These are phyloP conservation scores for Trichoderma breve DNA, from an alignment of 2,329 filamentous ascomycete species.

Conservation along the genomic window DNA sequence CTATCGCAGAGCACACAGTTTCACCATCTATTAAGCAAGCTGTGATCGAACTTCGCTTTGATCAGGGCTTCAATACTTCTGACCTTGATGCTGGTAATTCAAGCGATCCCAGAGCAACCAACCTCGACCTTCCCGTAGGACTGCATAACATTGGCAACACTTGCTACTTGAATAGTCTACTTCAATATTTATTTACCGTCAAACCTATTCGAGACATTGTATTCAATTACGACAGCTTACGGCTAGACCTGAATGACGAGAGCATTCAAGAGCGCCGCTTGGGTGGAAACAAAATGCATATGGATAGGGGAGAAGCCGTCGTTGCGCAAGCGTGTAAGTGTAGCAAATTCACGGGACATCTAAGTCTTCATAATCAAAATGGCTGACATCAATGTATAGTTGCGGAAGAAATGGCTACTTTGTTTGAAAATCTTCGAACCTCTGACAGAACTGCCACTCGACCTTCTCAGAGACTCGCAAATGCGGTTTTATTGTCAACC, in stretches of 20 bases:
- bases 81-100: background rate
- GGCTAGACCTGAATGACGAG: slow-evolving; percentile 64
- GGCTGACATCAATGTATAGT: slow-evolving; percentile 48
- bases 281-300: slow-evolving; percentile 59
- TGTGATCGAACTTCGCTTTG: slow-evolving; percentile 27
- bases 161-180: slow-evolving; percentile 93
- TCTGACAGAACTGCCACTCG: slow-evolving; percentile 61
- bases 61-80: slow-evolving; percentile 17
- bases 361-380: background rate
- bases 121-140: slow-evolving; percentile 71
- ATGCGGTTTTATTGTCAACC: slow-evolving; percentile 67
- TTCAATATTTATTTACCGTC: slow-evolving; percentile 93
- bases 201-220: slow-evolving; percentile 78
- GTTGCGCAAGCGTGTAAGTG: slow-evolving; percentile 71
- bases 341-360: background rate
- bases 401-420: slow-evolving; percentile 64
- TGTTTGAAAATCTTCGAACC: slow-evolving; percentile 70
- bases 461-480: slow-evolving; percentile 74
- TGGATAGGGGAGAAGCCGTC: slow-evolving; percentile 57
- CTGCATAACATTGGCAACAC: slow-evolving; percentile 95
- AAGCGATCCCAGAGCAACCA: slow-evolving; percentile 23
- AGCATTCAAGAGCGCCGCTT: slow-evolving; percentile 67
- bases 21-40: slow-evolving; percentile 28
- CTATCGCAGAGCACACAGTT: slow-evolving; percentile 33
- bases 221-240: slow-evolving; percentile 68